Evolutionary conservation across 2,329 filamentous ascomycete genomes (phyloP).

Genomic region (Aspergillus nomiae): DNA sequence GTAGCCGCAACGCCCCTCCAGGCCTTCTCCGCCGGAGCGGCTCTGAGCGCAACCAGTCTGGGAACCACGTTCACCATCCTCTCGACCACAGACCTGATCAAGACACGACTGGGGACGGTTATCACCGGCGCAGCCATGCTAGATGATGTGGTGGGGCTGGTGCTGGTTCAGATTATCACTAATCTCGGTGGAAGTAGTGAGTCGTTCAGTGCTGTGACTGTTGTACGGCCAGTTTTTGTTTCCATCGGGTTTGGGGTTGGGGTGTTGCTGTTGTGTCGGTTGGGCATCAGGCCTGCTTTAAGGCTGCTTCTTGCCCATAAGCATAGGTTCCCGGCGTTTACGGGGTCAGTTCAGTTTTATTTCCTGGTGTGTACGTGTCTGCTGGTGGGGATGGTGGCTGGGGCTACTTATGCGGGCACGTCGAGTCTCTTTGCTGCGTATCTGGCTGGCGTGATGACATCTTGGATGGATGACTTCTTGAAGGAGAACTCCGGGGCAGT

Average conservation of each 20-base stretch:
- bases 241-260: conserved; percentile 41
- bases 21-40: conserved; percentile 71
- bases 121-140: conserved; percentile 75
- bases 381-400: conserved; percentile 51
- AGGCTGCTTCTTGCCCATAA: conserved; percentile 7
- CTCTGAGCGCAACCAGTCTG: conserved; percentile 72
- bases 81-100: conserved; percentile 60
- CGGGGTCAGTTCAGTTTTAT: conserved; percentile 24
- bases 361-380: conserved; percentile 48
- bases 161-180: conserved; percentile 77
- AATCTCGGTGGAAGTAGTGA: conserved; percentile 54
- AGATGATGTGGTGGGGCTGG: conserved; percentile 75
- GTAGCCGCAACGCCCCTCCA: conserved; percentile 57
- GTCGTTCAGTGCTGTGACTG: conserved; percentile 41
- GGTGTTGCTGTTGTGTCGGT: conserved; percentile 30
- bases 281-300: conserved; percentile 18
- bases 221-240: conserved; percentile 56
- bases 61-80: conserved; percentile 70
- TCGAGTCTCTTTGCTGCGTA: conserved; percentile 61
- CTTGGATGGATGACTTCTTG: conserved; percentile 50
- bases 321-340: conserved; percentile 10
- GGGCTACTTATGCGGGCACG: conserved; percentile 57
- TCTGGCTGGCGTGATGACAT: conserved; percentile 55
- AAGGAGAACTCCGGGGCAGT: background rate
- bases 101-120: conserved; percentile 61